Evolutionary conservation across 1,284 basidiomycete genomes (phyloP).

Genomic region (Malassezia furfur): DNA sequence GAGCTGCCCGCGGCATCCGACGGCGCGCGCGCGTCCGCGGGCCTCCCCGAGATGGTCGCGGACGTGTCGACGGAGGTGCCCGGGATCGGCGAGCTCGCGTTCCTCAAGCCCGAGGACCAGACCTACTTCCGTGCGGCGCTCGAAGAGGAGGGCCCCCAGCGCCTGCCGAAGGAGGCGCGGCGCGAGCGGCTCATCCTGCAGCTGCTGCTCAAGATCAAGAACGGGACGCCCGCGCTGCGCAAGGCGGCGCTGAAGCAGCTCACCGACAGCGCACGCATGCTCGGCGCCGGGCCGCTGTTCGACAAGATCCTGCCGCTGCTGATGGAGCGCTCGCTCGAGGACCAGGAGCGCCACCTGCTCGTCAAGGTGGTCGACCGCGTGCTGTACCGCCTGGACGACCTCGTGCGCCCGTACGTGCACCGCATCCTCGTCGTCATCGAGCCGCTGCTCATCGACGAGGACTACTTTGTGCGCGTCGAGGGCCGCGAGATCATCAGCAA

Average conservation of each 20-base stretch:
- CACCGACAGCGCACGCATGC: slow-evolving; percentile 98
- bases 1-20: slow-evolving; percentile 70
- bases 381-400: slow-evolving; percentile 95
- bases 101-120: slow-evolving; percentile 97
- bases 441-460: slow-evolving; percentile 95
- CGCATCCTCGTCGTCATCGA: slow-evolving; percentile 99
- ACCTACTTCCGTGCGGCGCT: slow-evolving; percentile 95
- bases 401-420: slow-evolving; percentile 97
- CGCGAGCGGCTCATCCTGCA: slow-evolving; percentile 99
- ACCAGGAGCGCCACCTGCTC: slow-evolving; percentile 93
- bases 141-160: slow-evolving; percentile 75
- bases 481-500: slow-evolving; percentile 99
- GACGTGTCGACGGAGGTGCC: slow-evolving; percentile 98
- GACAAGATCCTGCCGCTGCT: slow-evolving; percentile 97
- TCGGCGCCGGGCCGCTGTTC: slow-evolving; percentile 95
- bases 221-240: slow-evolving; percentile 93
- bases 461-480: slow-evolving; percentile 98
- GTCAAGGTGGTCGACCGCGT: slow-evolving; percentile 99
- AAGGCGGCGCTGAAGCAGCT: slow-evolving; percentile 96
- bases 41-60: slow-evolving; percentile 72
- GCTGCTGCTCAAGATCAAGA: slow-evolving; percentile 98
- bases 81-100: slow-evolving; percentile 89
- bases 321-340: slow-evolving; percentile 97
- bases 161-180: slow-evolving; percentile 88
- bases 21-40: slow-evolving; percentile 73